Base-by-base conservation (phyloP, 306 rosid genomes). In the Citrullus colocynthis region DNA sequence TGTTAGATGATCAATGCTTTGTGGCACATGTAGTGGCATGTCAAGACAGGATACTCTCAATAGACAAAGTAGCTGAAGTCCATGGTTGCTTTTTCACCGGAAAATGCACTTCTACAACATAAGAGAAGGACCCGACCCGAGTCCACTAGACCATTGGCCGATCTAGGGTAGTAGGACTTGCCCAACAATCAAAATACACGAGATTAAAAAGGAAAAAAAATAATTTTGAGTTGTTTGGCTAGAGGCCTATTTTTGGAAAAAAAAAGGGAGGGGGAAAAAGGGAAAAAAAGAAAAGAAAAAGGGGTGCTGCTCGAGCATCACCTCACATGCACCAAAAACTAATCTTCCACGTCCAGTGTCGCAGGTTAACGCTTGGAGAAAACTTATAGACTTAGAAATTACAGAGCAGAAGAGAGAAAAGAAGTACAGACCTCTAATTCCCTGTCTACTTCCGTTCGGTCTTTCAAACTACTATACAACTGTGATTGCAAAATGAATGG, bases 371-470 rank as follows among this genome's bases (percentile, higher is more conserved):
- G 5, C 13, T 12, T 14, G 41, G 59, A 13, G 18, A 48, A 49
- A 14, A 42, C 39, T 67, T 45, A 28, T 24, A 45, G 11, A 45
- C 44, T 28, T 28, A 51, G 59, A 72, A 48, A 72, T 28, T 72
- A 72, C 28, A 58, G 44, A 28, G 5, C 5, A 8, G 0, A 24
- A 71, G 16, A 16, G 7, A 65, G 54, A 34, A 13, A 48, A 57
- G 32, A 74, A 44, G 36, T 61, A 21, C 81, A 75, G 6, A 95
- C 98, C 99, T 95, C 99, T 67, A 95, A 78, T 52, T 95, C 97
- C 81, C 93, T 86, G 79, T 92, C 98, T 66, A 95, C 99, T 80
- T 85, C 92, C 10, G 98, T 95, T 82, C 98, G 86, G 84, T 95
- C 91, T 82, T 84, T 87, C 28, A 95, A 90, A 75, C 93, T 92